Evolutionary conservation across 1,139 yeast species (phyloP).

Genomic region (Taiozyma sp.): DNA sequence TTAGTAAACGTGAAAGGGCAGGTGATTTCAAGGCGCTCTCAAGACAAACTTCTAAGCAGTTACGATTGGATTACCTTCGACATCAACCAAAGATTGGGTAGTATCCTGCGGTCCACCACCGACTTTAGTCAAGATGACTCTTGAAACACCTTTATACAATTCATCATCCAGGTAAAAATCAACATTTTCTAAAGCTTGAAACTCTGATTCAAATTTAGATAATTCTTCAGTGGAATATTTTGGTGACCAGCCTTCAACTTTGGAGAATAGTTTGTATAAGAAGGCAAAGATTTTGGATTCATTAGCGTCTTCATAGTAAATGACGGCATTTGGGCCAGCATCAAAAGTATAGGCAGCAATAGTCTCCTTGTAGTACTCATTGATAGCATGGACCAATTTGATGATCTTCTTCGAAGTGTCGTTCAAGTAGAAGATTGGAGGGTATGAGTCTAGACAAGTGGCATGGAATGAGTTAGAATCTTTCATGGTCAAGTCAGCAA

Average conservation of each 20-base stretch:
- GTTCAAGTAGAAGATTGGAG: slow-evolving; percentile 93
- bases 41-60: background rate
- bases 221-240: slow-evolving; percentile 26
- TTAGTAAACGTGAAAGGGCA: background rate
- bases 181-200: slow-evolving; percentile 35
- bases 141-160: slow-evolving; percentile 66
- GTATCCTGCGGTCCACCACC: slow-evolving; percentile 82
- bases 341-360: slow-evolving; percentile 96
- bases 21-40: background rate
- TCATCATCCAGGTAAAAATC: slow-evolving; percentile 43
- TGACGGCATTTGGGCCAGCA: slow-evolving; percentile 98
- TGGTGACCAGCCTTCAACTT: slow-evolving; percentile 71
- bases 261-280: slow-evolving; percentile 47
- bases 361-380: slow-evolving; percentile 56
- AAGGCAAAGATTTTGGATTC: slow-evolving; percentile 64
- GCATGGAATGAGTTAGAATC: slow-evolving; percentile 98
- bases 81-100: slow-evolving; percentile 47
- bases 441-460: slow-evolving; percentile 89
- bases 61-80: slow-evolving; percentile 37
- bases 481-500: slow-evolving; percentile 89
- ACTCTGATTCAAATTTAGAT: slow-evolving; percentile 26
- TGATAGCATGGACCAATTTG: slow-evolving; percentile 75
- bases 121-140: slow-evolving; percentile 76
- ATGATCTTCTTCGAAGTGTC: slow-evolving; percentile 92
- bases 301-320: slow-evolving; percentile 75